Base-by-base conservation (phyloP, 2,329 filamentous ascomycete genomes). In the Aureobasidium uvarum region DNA sequence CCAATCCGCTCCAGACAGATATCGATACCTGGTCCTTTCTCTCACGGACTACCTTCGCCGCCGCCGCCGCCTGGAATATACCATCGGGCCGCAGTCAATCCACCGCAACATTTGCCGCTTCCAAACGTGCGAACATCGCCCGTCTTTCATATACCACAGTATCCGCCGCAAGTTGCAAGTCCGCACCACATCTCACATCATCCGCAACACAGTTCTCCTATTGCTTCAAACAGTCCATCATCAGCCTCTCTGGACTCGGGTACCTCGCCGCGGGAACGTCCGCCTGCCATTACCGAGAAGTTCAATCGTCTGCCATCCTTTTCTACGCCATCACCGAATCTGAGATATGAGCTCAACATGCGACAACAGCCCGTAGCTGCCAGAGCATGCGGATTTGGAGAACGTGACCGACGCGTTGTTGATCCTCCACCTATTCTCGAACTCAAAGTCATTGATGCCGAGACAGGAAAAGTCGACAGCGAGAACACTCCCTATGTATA, bases 341-440 rank as follows among this genome's bases (percentile, higher is more conserved):
- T 74, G 45, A 68, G 77, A 64, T 83, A 81, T 70, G 75, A 77
- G 56, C 82, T 91, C 65, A 79, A 76, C 51, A 85, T 94, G 68
- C 87, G 91, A 58, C 91, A 95, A 75, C 90, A 94, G 72, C 91
- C 91, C 10, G 81, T 86, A 20, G 90, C 90, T 1, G 91, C 91
- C 62, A 83, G 91, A 70, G 90, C 90, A 48, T 95, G 91, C 72
- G 91, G 91, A 1, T 94, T 92, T 74, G 91, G 91, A 67, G 91
- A 94, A 76, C 83, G 90, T 69, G 91, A 95, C 73, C 85, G 91
- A 45, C 84, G 91, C 68, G 90, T 92, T 18, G 90, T 95, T 68
- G 91, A 95, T 72, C 91, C 91, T 46, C 91, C 91, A 2, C 91
- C 91, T 16, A 94, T 95, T 72, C 84, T 95, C 25, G 87, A 94